Evolutionary conservation across 1,284 basidiomycete species (phyloP).

Genomic region (Rhizoctonia solani): DNA sequence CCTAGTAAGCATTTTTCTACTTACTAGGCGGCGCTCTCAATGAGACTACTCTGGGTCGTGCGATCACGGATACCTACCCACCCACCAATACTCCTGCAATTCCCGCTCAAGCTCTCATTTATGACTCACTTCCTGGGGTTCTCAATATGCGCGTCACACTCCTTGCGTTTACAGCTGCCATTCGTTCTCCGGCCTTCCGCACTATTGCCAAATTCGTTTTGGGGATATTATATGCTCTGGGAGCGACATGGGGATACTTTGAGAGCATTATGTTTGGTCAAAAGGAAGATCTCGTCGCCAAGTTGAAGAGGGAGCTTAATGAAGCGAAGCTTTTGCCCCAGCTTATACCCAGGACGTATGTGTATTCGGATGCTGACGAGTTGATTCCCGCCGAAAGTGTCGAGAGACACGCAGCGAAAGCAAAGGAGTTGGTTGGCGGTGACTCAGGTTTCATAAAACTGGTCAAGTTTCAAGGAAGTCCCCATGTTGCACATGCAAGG

Average conservation of each 20-base stretch:
- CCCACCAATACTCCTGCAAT: not conserved
- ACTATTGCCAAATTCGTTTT: not conserved
- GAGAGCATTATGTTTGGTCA: not conserved
- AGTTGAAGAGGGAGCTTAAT: conserved; percentile 6
- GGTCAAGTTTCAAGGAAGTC: conserved; percentile 22
- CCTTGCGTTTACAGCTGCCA: conserved; percentile 1
- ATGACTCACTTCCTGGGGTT: conserved; percentile 10
- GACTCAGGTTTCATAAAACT: not conserved
- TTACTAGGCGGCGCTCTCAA: conserved; percentile 12
- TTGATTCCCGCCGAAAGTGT: not conserved
- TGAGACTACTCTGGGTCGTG: not conserved
- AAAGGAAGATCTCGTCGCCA: not conserved
- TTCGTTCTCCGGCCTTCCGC: conserved; percentile 4
- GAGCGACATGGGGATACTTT: not conserved
- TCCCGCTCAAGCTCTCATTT: conserved; percentile 25
- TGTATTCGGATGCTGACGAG: conserved; percentile 28
- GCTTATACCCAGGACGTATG: not conserved
- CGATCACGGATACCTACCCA: not conserved
- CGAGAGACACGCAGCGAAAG: not conserved
- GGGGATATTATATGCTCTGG: not conserved
- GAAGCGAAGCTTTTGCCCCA: conserved; percentile 7
- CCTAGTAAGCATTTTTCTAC: not conserved
- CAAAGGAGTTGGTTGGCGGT: not conserved
- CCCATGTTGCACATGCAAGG: conserved; percentile 15
- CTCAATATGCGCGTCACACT: not conserved